Evolutionary conservation across 495 filamentous ascomycete genomes (phyloP).

Genomic region (Chaetomidium leptoderma): DNA sequence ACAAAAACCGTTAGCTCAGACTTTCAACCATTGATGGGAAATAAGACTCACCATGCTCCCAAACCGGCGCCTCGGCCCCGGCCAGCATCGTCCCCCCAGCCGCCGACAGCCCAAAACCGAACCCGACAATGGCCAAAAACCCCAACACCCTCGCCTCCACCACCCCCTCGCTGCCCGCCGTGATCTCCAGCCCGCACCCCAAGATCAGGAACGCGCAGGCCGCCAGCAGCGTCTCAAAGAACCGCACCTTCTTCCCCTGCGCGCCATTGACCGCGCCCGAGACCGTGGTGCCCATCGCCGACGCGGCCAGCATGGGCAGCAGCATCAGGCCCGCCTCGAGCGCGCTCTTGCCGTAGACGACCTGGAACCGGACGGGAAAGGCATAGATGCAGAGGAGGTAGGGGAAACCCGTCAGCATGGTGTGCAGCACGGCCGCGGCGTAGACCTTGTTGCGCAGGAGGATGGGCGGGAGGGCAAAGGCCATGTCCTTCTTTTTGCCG

Average conservation of each 20-base stretch:
- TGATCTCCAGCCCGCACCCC: slow-evolving; percentile 39
- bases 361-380: slow-evolving; percentile 56
- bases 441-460: slow-evolving; percentile 32
- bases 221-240: slow-evolving; percentile 36
- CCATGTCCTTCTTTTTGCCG: background rate
- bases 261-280: slow-evolving; percentile 36
- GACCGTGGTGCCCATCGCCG: slow-evolving; percentile 45
- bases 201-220: slow-evolving; percentile 36
- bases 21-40: background rate
- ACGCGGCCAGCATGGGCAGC: slow-evolving; percentile 51
- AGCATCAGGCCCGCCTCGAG: slow-evolving; percentile 55
- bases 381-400: slow-evolving; percentile 53
- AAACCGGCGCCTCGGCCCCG: slow-evolving; percentile 29
- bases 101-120: slow-evolving; percentile 44
- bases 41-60: slow-evolving; percentile 36
- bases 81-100: slow-evolving; percentile 38
- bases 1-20: background rate
- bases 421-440: slow-evolving; percentile 37
- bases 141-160: slow-evolving; percentile 40
- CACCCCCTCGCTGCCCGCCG: slow-evolving; percentile 22
- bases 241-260: slow-evolving; percentile 21
- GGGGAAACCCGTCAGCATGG: slow-evolving; percentile 51
- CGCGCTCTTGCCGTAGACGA: slow-evolving; percentile 49
- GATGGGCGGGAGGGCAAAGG: slow-evolving; percentile 25
- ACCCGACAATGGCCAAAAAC: slow-evolving; percentile 43